Evolutionary conservation across 2,329 filamentous ascomycete genomes (phyloP).

Genomic region (Nannizzia gypsea): DNA sequence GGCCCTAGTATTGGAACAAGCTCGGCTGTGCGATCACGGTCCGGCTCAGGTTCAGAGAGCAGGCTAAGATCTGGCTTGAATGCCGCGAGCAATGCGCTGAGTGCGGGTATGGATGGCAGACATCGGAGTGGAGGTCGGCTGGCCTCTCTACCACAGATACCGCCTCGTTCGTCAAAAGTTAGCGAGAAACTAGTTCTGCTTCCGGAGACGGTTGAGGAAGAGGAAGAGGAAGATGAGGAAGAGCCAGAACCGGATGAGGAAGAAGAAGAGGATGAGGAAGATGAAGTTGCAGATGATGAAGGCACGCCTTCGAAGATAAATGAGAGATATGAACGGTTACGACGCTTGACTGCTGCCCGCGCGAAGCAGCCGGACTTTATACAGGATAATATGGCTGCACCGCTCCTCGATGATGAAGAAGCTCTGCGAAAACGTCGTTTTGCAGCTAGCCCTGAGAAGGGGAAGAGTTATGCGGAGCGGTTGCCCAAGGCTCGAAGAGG

Average conservation of each 20-base stretch:
- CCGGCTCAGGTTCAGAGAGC: not conserved
- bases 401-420: constrained; percentile 47
- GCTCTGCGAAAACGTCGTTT: constrained; percentile 43
- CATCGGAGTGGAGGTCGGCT: constrained; percentile 32
- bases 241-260: constrained; percentile 18
- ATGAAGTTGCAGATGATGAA: constrained; percentile 17
- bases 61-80: not conserved
- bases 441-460: constrained; percentile 34
- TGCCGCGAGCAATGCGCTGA: not conserved
- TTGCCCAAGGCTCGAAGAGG: constrained; percentile 77
- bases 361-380: constrained; percentile 42
- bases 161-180: constrained; percentile 80
- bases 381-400: constrained; percentile 42
- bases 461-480: constrained; percentile 90
- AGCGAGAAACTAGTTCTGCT: constrained; percentile 94
- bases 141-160: constrained; percentile 49
- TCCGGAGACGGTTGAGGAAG: constrained; percentile 59
- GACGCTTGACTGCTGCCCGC: constrained; percentile 23
- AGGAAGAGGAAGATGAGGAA: constrained; percentile 39
- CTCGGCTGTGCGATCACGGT: constrained; percentile 24
- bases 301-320: constrained; percentile 5
- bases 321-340: constrained; percentile 26
- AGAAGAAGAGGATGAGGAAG: constrained; percentile 15
- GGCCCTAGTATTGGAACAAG: constrained; percentile 31
- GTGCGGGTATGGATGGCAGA: constrained; percentile 9